These are phyloP conservation scores for Citrullus amarus DNA, from an alignment of 306 rosid genomes.

Conservation along the genomic window DNA sequence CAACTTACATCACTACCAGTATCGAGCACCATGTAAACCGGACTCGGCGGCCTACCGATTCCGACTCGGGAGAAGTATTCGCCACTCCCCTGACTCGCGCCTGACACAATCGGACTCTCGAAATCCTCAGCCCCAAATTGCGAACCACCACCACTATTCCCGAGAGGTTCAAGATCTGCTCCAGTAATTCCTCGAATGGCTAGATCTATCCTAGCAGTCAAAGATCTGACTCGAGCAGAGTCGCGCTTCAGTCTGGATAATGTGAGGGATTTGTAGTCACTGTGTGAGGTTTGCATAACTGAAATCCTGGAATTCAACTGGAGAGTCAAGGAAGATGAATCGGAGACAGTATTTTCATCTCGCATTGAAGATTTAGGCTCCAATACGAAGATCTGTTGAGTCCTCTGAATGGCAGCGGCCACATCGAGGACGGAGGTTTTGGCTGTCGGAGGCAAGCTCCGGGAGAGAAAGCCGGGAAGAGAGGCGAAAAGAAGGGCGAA, in stretches of 20 bases:
- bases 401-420: conserved; percentile 25
- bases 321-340: conserved; percentile 15
- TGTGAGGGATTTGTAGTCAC: conserved; percentile 42
- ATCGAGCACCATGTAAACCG: conserved; percentile 65
- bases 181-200: conserved; percentile 18
- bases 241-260: conserved; percentile 56
- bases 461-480: conserved; percentile 14
- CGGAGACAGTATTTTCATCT: background rate
- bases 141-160: background rate
- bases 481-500: conserved; percentile 13
- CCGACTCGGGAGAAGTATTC: conserved; percentile 87
- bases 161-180: conserved; percentile 34
- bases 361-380: background rate
- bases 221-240: conserved; percentile 59
- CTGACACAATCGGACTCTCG: conserved; percentile 49
- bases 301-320: conserved; percentile 47
- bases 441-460: conserved; percentile 1
- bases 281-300: conserved; percentile 17
- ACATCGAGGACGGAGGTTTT: conserved; percentile 41
- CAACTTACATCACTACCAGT: conserved; percentile 97
- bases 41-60: conserved; percentile 66
- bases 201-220: conserved; percentile 40
- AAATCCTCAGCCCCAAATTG: conserved; percentile 19
- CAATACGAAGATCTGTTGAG: conserved; percentile 10
- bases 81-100: conserved; percentile 88